Base-by-base conservation (phyloP, 768 basidiomycete genomes). In the Peribolospora kevripleyi region DNA sequence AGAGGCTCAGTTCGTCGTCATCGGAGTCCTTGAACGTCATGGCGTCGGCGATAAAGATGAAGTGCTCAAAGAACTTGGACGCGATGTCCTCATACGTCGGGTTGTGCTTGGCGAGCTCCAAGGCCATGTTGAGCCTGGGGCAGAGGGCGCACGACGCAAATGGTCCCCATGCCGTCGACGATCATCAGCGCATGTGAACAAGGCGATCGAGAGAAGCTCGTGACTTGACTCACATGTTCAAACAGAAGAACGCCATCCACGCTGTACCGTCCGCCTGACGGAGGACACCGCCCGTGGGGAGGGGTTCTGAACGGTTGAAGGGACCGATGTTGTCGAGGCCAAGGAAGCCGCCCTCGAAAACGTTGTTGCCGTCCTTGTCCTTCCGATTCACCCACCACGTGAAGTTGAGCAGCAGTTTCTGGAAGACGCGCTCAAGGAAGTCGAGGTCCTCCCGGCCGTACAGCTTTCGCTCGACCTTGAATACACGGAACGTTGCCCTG, bases 181-280 rank as follows among this genome's bases (percentile, higher is more conserved):
- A 41, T 7, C 10, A 50, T 9, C 3, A 11, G 47, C n/a, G n/a
- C 7, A 48, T 48, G 13, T 7, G 7, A 11, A n/a, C 13, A 36
- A 49, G 48, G n/a, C 50, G 53, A 45, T 6, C 3, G 14, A 50
- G 43, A 42, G 9, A 46, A 9, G 41, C 10, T 7, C 9, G 57
- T 42, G 40, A 52, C 47, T 43, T 42, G 39, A 62, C 77, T 61
- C 57, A 84, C 93, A 97, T 97, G 64, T 93, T 93, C 56, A 97
- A 69, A 61, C 81, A 87, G 68, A 91, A 98, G 71, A 97, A 98
- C 41, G 88, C 93, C 93, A 98, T 98, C 93, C 93, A 98, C 0
- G 91, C 86, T 5, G 93, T 98, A 7, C 91, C 91, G 65, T 98
- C 93, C 6, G 93, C 88, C 69, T 98, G 93, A 54, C 91, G 87